Evolutionary conservation across 192 early-diverging fungal genomes (phyloP).

Genomic region (Mortierella alpina): DNA sequence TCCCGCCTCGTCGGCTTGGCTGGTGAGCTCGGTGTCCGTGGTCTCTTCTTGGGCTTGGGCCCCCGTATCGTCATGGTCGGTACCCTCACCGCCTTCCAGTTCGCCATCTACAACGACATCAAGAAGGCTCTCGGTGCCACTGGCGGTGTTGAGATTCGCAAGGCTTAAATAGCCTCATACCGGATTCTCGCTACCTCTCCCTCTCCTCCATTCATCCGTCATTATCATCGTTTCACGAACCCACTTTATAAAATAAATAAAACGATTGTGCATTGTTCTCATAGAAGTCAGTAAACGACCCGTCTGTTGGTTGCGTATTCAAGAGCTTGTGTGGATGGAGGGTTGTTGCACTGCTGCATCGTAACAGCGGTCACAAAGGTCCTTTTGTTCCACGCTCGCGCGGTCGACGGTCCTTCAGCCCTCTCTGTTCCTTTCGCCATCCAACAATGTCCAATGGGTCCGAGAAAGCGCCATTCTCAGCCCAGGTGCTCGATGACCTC

Average conservation of each 20-base stretch:
- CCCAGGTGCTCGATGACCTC: slow-evolving; percentile 21
- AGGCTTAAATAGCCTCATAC: slow-evolving; percentile 15
- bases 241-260: slow-evolving; percentile 12
- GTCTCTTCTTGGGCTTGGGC: slow-evolving; percentile 74
- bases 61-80: slow-evolving; percentile 78
- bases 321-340: not conserved
- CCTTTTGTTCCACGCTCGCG: too few species aligned
- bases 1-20: slow-evolving; percentile 65
- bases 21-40: slow-evolving; percentile 64
- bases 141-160: slow-evolving; percentile 60
- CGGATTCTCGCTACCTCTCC: too few species aligned
- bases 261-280: slow-evolving; percentile 26
- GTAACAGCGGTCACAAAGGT: too few species aligned
- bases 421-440: too few species aligned
- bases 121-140: slow-evolving; percentile 73
- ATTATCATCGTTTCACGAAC: slow-evolving; percentile 22
- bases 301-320: not conserved
- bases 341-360: too few species aligned
- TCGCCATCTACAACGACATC: slow-evolving; percentile 73
- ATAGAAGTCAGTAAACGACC: not conserved
- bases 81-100: slow-evolving; percentile 74
- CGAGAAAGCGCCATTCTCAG: slow-evolving; percentile 14
- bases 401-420: too few species aligned
- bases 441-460: slow-evolving; percentile 19
- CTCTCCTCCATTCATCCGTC: not conserved